phyloP scores from a whole-genome alignment of 176 grass and related monocot genomes.

The Aegilops tauschii region DNA sequence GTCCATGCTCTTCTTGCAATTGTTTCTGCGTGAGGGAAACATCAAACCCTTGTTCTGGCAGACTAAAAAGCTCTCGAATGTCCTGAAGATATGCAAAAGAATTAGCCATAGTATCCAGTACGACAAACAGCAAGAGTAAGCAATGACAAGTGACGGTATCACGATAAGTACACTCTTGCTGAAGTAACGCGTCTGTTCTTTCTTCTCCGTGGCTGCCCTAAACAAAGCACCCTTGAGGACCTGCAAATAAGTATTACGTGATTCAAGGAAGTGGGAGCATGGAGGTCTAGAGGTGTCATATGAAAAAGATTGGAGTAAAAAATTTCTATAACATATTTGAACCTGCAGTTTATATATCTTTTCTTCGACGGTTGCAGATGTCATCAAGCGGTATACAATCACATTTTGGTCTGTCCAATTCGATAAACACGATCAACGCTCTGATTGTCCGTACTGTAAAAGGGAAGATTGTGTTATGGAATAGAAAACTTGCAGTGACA shows the following conservation, averaged over 20 bases:
- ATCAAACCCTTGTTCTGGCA: conserved; percentile 91
- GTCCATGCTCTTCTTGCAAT: conserved; percentile 85
- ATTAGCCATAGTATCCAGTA: conserved; percentile 2
- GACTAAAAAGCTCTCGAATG: conserved; percentile 70
- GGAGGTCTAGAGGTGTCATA: neutral
- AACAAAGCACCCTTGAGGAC: conserved; percentile 87
- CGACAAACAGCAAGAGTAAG: conserved; percentile 18
- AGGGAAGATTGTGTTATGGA: conserved; percentile 22
- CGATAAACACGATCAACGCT: conserved; percentile 86
- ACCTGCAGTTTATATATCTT: conserved; percentile 98
- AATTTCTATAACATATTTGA: neutral
- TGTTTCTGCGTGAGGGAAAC: conserved; percentile 74
- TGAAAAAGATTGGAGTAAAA: neutral
- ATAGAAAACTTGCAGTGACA: neutral
- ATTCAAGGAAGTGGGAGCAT: neutral
- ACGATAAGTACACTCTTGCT: conserved; percentile 60
- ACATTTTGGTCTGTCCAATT: conserved; percentile 75
- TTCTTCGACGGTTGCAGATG: conserved; percentile 88
- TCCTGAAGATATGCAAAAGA: conserved; percentile 54
- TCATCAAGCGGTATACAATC: conserved; percentile 78
- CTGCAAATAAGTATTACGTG: conserved; percentile 33
- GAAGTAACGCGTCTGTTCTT: conserved; percentile 94
- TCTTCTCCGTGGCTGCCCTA: conserved; percentile 89
- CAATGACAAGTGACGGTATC: conserved; percentile 8
- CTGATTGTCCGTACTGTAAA: conserved; percentile 84